phyloP scores from a whole-genome alignment of 1,284 basidiomycete species.

The Ustilago curta region DNA sequence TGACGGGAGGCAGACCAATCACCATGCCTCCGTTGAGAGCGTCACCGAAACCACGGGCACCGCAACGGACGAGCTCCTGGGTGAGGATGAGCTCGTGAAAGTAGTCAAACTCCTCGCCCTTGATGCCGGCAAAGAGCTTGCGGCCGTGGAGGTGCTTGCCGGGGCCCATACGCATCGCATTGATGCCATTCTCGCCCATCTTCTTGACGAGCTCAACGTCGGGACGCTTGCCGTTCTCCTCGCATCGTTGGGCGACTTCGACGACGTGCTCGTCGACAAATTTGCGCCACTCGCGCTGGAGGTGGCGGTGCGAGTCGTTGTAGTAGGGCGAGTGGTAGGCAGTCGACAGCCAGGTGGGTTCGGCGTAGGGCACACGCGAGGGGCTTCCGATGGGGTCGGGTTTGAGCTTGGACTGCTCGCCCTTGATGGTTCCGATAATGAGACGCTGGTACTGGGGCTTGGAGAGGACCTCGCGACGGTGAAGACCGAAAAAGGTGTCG shows the following conservation, averaged over 20 bases:
- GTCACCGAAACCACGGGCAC: conserved; percentile 75
- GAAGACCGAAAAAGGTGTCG: conserved; percentile 68
- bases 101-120: conserved; percentile 87
- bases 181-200: conserved; percentile 68
- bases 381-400: conserved; percentile 59
- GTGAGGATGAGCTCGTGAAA: conserved; percentile 85
- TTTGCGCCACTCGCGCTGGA: conserved; percentile 69
- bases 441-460: conserved; percentile 62
- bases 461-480: conserved; percentile 65
- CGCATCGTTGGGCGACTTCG: conserved; percentile 81
- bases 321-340: conserved; percentile 69
- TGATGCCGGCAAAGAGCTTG: conserved; percentile 84
- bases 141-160: conserved; percentile 83
- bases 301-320: conserved; percentile 69
- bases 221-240: conserved; percentile 82
- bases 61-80: conserved; percentile 83
- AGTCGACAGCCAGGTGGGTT: conserved; percentile 61
- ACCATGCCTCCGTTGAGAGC: conserved; percentile 70
- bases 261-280: conserved; percentile 84
- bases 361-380: conserved; percentile 68
- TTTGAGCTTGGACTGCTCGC: conserved; percentile 63
- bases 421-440: conserved; percentile 64
- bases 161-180: conserved; percentile 75
- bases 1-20: conserved; percentile 72
- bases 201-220: conserved; percentile 71